Evolutionary conservation across 2,329 filamentous ascomycete genomes (phyloP), one percentile per base, ranked within the genome.

Genomic region (Trichoderma pleuroti): DNA sequence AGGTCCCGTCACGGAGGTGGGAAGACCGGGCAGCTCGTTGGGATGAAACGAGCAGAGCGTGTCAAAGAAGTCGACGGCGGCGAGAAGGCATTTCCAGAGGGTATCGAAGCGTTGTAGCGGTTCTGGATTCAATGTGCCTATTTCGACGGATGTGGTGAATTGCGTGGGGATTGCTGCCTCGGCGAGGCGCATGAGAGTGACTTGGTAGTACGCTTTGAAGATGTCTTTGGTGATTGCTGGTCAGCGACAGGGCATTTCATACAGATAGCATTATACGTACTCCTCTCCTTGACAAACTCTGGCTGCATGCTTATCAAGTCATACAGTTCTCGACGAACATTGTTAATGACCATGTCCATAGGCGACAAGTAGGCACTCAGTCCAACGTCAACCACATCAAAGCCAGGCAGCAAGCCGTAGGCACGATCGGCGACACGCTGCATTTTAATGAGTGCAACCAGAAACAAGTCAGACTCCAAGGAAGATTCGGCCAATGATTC

Each of bases 11-110:
- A 74, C 61, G 1, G 75, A 73, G 12, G 81, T 78, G 1, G 82
- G 80, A 0, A 81, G 73, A 59, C 76, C 74, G 10, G 76, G 72
- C 0, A 81, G 65, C 0, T 75, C 71, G 1, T 74, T 73, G 0
- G 75, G 52, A 0, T 80, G 76, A 3, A 81, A 74, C 16, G 73
- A 65, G 1, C 74, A 46, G 11, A 78, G 76, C 9, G 77, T 72
- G 0, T 74, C 61, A 39, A 80, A 77, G 54, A 78, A 78, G 56
- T 75, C 73, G 18, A 72, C 71, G 7, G 75, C 70, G 1, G 76
- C 72, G 32, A 80, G 74, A 1, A 83, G 76, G 18, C 80, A 81
- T 34, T 74, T 75, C 81, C 81, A 83, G 6, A 84, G 76, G 2
- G 77, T 76, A 10, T 81, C 77, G 14, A 80, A 77, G 12, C 80